Evolutionary conservation across 2,329 filamentous ascomycete species (phyloP).

Genomic region (Tolypocladium cylindrosporum): DNA sequence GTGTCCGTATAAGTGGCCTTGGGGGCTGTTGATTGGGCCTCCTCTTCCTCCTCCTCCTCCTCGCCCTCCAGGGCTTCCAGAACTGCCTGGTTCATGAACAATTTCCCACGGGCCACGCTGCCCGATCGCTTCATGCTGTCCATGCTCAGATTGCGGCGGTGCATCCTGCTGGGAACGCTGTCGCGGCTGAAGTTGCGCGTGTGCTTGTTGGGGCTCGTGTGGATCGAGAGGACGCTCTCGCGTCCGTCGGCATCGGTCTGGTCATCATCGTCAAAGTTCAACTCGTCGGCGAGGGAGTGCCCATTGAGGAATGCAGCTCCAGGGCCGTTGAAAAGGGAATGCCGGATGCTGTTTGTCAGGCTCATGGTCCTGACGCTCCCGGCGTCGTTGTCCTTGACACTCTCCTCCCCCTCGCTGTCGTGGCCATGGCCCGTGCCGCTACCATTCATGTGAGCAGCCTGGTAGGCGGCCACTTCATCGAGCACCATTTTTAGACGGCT

Average conservation of each 20-base stretch:
- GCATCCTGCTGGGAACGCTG: slow-evolving; percentile 37
- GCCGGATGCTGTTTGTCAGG: slow-evolving; percentile 61
- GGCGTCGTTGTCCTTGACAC: slow-evolving; percentile 56
- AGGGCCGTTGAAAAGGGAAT: slow-evolving; percentile 54
- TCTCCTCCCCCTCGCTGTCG: slow-evolving; percentile 53
- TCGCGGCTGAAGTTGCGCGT: slow-evolving; percentile 47
- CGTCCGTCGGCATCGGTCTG: slow-evolving; percentile 63
- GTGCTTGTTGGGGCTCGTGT: slow-evolving; percentile 32
- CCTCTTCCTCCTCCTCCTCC: slow-evolving; percentile 38
- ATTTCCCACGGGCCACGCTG: slow-evolving; percentile 42
- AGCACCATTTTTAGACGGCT: slow-evolving; percentile 73
- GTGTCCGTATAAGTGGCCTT: slow-evolving; percentile 58
- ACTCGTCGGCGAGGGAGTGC: slow-evolving; percentile 79
- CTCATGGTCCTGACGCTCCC: slow-evolving; percentile 65
- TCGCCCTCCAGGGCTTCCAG: slow-evolving; percentile 46
- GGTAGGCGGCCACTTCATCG: slow-evolving; percentile 70
- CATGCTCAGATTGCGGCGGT: slow-evolving; percentile 46
- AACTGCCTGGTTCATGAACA: slow-evolving; percentile 43
- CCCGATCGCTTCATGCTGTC: slow-evolving; percentile 47
- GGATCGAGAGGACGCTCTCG: slow-evolving; percentile 47
- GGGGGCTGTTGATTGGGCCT: slow-evolving; percentile 14
- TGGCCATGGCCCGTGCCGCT: slow-evolving; percentile 21
- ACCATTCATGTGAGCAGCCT: slow-evolving; percentile 40
- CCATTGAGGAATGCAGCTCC: slow-evolving; percentile 37
- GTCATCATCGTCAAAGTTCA: slow-evolving; percentile 70